These are phyloP conservation scores for Aspergillus egyptiacus DNA, from an alignment of 495 filamentous ascomycete genomes.

Conservation along the genomic window DNA sequence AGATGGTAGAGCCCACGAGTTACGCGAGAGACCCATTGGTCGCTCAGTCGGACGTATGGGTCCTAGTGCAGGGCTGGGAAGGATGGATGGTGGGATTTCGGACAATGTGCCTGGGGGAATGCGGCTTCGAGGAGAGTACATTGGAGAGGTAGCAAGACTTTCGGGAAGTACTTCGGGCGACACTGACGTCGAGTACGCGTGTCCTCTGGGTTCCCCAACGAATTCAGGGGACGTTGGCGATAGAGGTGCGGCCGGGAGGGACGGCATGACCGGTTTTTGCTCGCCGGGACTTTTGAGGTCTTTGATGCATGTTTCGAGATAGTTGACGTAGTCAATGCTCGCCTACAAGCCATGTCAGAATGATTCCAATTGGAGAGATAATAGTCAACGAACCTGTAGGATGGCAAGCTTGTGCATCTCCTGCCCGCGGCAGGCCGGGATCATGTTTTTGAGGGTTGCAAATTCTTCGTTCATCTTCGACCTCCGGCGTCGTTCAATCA, in stretches of 20 bases:
- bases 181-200: constrained; percentile 27
- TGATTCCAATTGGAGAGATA: neutral
- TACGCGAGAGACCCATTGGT: constrained; percentile 19
- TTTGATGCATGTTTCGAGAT: constrained; percentile 81
- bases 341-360: constrained; percentile 49
- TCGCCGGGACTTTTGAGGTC: constrained; percentile 65
- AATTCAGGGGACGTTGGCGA: constrained; percentile 38
- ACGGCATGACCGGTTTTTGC: constrained; percentile 15
- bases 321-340: constrained; percentile 94
- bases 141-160: constrained; percentile 26
- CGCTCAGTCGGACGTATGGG: constrained; percentile 25
- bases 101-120: constrained; percentile 25
- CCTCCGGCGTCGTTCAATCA: constrained; percentile 84
- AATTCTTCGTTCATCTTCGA: constrained; percentile 99
- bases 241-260: constrained; percentile 21
- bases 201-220: constrained; percentile 19
- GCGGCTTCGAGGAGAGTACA: constrained; percentile 35
- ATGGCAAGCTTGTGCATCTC: constrained; percentile 99
- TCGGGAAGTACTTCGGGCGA: constrained; percentile 33
- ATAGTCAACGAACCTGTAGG: constrained; percentile 62
- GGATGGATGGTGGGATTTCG: constrained; percentile 30
- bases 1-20: constrained; percentile 20
- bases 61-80: constrained; percentile 40
- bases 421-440: constrained; percentile 81
- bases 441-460: constrained; percentile 86